A percentile compares a stretch with the other conserved stretches of the same genome.
Conservation (phyloP, 768 basidiomycete genomes). For the Boletus rufocinnamomeus region DNA sequence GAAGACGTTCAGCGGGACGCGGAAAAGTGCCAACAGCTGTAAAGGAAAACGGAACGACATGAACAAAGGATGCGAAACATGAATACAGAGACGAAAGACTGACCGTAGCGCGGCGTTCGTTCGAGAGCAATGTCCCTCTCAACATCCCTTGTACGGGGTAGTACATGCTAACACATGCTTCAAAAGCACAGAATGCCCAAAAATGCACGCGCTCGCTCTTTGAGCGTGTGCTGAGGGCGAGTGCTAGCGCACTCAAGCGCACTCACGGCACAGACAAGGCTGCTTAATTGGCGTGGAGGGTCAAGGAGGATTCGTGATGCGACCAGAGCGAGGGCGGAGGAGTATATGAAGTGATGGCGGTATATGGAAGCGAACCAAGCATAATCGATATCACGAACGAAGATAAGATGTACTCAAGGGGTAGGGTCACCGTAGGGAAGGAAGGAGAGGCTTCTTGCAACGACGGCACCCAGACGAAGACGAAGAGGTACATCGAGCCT, state of each 20-base stretch:
- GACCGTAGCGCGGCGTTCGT: conserved; percentile 76
- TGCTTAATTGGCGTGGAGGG: conserved; percentile 66
- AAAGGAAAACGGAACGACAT: not conserved
- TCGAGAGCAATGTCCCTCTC: conserved; percentile 61
- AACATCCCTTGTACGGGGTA: conserved; percentile 79
- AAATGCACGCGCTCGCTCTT: conserved; percentile 54
- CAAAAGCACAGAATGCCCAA: conserved; percentile 74
- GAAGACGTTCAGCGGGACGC: conserved; percentile 74
- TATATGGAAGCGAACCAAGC: conserved; percentile 74
- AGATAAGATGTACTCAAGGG: conserved; percentile 79
- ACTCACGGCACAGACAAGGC: conserved; percentile 59
- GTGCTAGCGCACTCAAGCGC: conserved; percentile 57
- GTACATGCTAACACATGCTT: conserved; percentile 78
- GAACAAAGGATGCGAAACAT: not conserved
- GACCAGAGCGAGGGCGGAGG: conserved; percentile 25
- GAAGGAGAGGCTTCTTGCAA: conserved; percentile 60
- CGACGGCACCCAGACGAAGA: conserved; percentile 80
- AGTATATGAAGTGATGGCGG: conserved; percentile 43
- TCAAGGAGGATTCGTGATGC: conserved; percentile 43
- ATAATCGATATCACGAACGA: conserved; percentile 83
- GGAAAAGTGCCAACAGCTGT: conserved; percentile 68
- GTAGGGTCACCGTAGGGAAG: conserved; percentile 46
- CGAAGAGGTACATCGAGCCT: conserved; percentile 84
- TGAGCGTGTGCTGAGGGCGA: conserved; percentile 51
- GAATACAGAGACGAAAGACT: conserved; percentile 20